phyloP scores from a whole-genome alignment of 768 basidiomycete genomes.

The Pisolithus tinctorius region DNA sequence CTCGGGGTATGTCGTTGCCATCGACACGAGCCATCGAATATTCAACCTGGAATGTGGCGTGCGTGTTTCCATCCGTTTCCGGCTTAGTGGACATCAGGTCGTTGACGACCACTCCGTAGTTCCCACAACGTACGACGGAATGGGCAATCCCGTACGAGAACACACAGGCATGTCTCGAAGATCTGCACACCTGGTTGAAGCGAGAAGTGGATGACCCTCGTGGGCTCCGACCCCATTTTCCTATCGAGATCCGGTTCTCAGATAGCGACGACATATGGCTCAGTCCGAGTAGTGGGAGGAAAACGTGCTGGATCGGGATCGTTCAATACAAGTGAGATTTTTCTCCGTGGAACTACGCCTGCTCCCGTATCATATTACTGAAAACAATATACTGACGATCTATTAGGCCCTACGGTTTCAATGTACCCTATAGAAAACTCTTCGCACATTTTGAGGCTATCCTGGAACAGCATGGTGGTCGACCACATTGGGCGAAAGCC shows the following conservation, averaged over 20 bases:
- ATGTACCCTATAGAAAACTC: constrained; percentile 72
- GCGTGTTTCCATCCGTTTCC: constrained; percentile 26
- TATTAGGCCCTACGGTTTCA: constrained; percentile 74
- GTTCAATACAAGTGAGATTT: constrained; percentile 86
- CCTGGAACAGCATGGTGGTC: constrained; percentile 60
- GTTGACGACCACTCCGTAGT: constrained; percentile 38
- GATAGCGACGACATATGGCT: constrained; percentile 90
- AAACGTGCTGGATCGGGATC: constrained; percentile 93
- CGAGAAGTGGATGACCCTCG: constrained; percentile 56
- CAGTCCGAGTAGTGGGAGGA: constrained; percentile 74
- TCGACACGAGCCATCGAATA: constrained; percentile 76
- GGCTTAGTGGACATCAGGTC: constrained; percentile 3
- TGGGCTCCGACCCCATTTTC: constrained; percentile 86
- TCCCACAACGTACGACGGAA: constrained; percentile 90
- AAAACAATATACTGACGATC: not conserved
- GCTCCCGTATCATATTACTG: not conserved
- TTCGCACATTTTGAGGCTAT: constrained; percentile 75
- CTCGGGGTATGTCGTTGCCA: constrained; percentile 43
- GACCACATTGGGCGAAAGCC: constrained; percentile 96
- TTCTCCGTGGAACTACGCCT: not conserved
- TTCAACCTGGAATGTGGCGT: constrained; percentile 95
- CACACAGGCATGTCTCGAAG: constrained; percentile 60
- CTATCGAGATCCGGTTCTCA: constrained; percentile 88
- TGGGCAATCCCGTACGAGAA: constrained; percentile 81
- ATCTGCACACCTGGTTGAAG: constrained; percentile 66